Conservation (phyloP, 495 filamentous ascomycete species). For the Aspergillus bertholletiae region DNA sequence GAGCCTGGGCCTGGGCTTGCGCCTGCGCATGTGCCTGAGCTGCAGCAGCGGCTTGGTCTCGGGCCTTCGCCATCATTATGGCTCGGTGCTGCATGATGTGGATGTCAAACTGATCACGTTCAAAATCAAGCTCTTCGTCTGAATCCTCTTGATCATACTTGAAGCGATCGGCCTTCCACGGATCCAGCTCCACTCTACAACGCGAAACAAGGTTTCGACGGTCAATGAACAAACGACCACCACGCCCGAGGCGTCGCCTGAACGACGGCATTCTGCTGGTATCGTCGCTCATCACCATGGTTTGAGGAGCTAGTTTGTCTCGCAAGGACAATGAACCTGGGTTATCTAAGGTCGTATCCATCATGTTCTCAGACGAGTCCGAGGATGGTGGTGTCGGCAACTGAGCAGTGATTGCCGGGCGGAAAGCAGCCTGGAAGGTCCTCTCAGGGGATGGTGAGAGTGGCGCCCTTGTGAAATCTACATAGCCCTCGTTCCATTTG, state of each 20-base stretch:
- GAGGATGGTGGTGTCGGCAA: slow-evolving; percentile 84
- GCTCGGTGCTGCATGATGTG: slow-evolving; percentile 69
- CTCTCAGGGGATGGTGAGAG: slow-evolving; percentile 64
- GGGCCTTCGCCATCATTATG: slow-evolving; percentile 55
- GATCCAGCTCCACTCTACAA: slow-evolving; percentile 49
- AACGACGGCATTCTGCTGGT: slow-evolving; percentile 54
- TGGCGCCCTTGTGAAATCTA: slow-evolving; percentile 79
- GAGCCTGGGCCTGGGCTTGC: slow-evolving; percentile 40
- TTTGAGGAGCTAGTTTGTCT: slow-evolving; percentile 45
- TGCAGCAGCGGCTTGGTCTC: slow-evolving; percentile 43
- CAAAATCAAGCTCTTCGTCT: slow-evolving; percentile 71
- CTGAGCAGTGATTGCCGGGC: slow-evolving; percentile 77
- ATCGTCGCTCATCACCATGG: slow-evolving; percentile 46
- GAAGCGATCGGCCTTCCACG: slow-evolving; percentile 64
- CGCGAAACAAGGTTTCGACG: slow-evolving; percentile 53
- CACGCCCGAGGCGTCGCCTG: slow-evolving; percentile 68
- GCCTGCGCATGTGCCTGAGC: slow-evolving; percentile 48
- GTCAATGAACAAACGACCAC: slow-evolving; percentile 79
- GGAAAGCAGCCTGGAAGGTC: slow-evolving; percentile 60
- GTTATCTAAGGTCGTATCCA: slow-evolving; percentile 43
- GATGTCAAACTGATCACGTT: slow-evolving; percentile 67
- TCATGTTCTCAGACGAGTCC: slow-evolving; percentile 59
- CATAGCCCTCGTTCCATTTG: slow-evolving; percentile 79
- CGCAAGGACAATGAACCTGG: slow-evolving; percentile 40
- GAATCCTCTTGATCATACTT: slow-evolving; percentile 70